These are phyloP conservation scores for Rehmannia glutinosa DNA, from an alignment of 257 asterid genomes.

Conservation along the genomic window DNA sequence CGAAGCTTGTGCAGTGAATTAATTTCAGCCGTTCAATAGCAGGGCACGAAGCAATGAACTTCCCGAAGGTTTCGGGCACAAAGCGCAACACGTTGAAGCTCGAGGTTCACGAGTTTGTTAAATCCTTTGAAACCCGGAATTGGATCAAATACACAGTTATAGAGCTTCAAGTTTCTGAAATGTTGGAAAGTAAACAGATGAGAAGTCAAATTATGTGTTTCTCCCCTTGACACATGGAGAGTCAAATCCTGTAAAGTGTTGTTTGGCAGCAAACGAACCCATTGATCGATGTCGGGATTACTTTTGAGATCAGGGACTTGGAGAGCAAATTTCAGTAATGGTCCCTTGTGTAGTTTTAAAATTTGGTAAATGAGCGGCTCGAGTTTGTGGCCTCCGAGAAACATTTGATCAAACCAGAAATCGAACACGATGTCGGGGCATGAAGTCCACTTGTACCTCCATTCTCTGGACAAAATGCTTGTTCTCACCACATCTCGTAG, in stretches of 20 bases:
- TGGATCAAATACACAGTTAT: constrained; percentile 40
- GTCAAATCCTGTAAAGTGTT: constrained; percentile 43
- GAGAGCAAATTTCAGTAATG: constrained; percentile 39
- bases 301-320: constrained; percentile 44
- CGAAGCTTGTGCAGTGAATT: constrained; percentile 40
- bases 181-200: constrained; percentile 36
- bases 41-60: constrained; percentile 41
- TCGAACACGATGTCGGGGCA: constrained; percentile 48
- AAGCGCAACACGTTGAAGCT: constrained; percentile 33
- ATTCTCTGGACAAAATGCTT: constrained; percentile 52
- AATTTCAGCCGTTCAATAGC: constrained; percentile 43
- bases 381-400: constrained; percentile 41
- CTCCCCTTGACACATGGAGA: constrained; percentile 42
- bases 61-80: constrained; percentile 21
- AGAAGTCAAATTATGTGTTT: constrained; percentile 35
- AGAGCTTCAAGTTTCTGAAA: constrained; percentile 40
- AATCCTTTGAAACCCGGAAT: constrained; percentile 40
- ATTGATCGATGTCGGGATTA: constrained; percentile 37
- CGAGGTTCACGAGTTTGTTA: constrained; percentile 40
- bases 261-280: constrained; percentile 39
- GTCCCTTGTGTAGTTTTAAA: constrained; percentile 38
- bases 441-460: constrained; percentile 51
- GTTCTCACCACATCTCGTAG: constrained; percentile 55
- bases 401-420: constrained; percentile 49
- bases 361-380: constrained; percentile 44